These are phyloP conservation scores for Malassezia yamatoensis DNA, from an alignment of 1,284 basidiomycete species.

Conservation along the genomic window DNA sequence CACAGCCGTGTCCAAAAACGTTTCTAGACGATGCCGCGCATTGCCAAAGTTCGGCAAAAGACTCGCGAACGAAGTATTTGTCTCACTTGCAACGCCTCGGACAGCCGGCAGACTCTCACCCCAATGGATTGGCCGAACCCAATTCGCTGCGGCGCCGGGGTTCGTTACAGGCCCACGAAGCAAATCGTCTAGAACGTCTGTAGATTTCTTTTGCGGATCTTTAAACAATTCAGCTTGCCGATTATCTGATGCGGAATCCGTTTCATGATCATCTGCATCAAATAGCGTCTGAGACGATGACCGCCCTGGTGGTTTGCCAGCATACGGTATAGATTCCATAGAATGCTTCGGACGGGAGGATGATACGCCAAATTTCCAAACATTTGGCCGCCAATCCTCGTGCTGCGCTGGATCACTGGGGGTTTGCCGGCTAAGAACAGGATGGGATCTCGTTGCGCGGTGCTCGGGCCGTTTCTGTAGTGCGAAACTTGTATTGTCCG, in stretches of 20 bases:
- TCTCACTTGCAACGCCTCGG: slow-evolving; percentile 1
- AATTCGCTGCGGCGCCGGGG: slow-evolving; percentile 37
- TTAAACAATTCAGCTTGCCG: background rate
- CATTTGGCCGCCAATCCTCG: background rate
- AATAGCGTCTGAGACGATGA: background rate
- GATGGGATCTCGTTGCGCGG: background rate
- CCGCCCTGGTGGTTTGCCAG: background rate
- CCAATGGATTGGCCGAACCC: slow-evolving; percentile 40
- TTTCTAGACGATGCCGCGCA: slow-evolving; percentile 16
- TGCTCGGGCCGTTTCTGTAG: background rate
- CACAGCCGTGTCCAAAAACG: slow-evolving; percentile 15
- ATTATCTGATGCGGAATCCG: background rate
- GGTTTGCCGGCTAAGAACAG: background rate
- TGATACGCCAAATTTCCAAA: background rate
- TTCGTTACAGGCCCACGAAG: slow-evolving; percentile 36
- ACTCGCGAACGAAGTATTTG: background rate
- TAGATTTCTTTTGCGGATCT: background rate
- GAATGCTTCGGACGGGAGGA: background rate
- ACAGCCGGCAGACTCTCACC: slow-evolving; percentile 27
- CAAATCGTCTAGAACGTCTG: slow-evolving; percentile 24
- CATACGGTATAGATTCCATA: no score
- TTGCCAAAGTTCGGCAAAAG: slow-evolving; percentile 11
- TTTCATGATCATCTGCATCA: background rate
- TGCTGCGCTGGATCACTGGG: background rate
- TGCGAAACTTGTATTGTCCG: background rate